These are phyloP conservation scores for Stephanodiscus triporus DNA, from an alignment of 108 stramenopile species.

Conservation along the genomic window DNA sequence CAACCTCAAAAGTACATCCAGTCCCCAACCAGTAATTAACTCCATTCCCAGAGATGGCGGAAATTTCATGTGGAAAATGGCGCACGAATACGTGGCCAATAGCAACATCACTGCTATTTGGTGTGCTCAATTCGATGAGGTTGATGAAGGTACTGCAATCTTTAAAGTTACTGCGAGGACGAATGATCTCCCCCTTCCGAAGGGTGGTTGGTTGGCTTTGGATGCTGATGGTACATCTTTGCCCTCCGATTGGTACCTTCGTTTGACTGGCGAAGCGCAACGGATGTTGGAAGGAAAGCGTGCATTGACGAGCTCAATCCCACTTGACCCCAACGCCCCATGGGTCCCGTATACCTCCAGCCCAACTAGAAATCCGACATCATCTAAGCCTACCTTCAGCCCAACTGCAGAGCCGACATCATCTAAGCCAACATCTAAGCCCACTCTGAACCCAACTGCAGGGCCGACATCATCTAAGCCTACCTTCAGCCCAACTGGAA, in stretches of 20 bases:
- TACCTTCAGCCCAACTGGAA: not conserved
- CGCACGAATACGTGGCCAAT: slow-evolving; percentile 20
- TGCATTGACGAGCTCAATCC: not conserved
- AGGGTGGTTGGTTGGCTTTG: not conserved
- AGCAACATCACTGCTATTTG: slow-evolving; percentile 31
- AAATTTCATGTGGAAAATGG: slow-evolving; percentile 48
- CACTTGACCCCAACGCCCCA: not conserved
- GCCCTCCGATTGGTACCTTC: slow-evolving; percentile 39
- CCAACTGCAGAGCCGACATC: too few relatives aligned
- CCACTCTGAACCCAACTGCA: not conserved
- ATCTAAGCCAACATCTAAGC: not conserved
- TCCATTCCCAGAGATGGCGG: slow-evolving; percentile 43
- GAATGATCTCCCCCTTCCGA: slow-evolving; percentile 19
- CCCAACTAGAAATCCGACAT: not conserved
- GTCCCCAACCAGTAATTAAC: slow-evolving; percentile 16
- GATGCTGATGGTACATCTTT: slow-evolving; percentile 12
- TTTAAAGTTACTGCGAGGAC: slow-evolving; percentile 36
- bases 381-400: too few relatives aligned
- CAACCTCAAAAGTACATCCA: slow-evolving; percentile 25
- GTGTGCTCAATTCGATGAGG: slow-evolving; percentile 56
- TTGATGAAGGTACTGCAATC: slow-evolving; percentile 56
- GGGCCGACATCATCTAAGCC: not conserved
- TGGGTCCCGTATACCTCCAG: not conserved
- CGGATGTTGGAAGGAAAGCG: not conserved
- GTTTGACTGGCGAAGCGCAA: not conserved